These are phyloP conservation scores for Hondaea fermentalgiana DNA, from an alignment of 108 stramenopile species.

Conservation along the genomic window DNA sequence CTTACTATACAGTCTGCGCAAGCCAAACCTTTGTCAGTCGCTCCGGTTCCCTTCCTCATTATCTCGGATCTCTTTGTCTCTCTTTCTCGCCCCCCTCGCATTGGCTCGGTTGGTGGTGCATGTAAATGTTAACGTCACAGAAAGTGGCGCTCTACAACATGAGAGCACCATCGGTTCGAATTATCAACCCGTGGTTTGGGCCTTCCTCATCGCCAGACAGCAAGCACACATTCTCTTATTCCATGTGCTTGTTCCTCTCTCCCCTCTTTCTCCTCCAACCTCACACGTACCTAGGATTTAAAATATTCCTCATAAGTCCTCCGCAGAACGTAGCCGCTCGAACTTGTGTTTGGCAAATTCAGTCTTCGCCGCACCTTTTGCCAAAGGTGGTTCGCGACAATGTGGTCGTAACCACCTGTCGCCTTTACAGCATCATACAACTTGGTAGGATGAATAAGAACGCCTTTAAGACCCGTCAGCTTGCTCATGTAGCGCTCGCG, in stretches of 20 bases:
- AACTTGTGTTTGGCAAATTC: neutral
- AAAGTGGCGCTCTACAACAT: neutral
- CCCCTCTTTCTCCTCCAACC: no score
- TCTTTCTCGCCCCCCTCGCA: neutral
- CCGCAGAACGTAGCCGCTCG: neutral
- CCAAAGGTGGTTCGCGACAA: neutral
- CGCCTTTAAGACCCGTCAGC: neutral
- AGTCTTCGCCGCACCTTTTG: neutral
- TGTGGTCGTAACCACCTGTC: neutral
- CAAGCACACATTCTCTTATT: no score
- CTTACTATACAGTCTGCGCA: neutral
- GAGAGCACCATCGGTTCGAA: neutral
- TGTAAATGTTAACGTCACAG: neutral
- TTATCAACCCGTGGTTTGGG: neutral
- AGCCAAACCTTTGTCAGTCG: neutral
- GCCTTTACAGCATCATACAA: neutral
- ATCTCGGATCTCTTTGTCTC: neutral
- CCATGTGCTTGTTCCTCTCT: no score
- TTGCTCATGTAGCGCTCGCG: neutral
- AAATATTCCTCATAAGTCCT: slow-evolving; percentile 2
- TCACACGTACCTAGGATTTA: neutral
- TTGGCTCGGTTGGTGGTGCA: slow-evolving; percentile 20
- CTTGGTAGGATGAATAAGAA: neutral
- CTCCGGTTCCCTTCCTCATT: neutral
- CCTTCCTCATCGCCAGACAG: neutral